phyloP scores from a whole-genome alignment of 2,329 filamentous ascomycete genomes.

The Microdochium paspali region DNA sequence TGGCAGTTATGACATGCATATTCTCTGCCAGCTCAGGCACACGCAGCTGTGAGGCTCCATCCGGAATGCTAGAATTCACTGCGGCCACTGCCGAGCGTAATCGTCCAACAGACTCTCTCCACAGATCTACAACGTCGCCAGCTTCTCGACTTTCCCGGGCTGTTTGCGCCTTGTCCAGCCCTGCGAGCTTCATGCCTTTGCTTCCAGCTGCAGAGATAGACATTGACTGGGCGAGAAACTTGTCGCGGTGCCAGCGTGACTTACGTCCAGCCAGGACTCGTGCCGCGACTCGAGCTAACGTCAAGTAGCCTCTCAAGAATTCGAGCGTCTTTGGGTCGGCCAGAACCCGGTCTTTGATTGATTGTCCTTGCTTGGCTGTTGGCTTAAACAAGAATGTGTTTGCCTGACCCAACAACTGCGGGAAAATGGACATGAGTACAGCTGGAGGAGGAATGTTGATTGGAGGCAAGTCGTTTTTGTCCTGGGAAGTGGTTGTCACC shows the following conservation, averaged over 20 bases:
- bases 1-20: conserved; percentile 59
- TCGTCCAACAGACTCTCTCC: conserved; percentile 67
- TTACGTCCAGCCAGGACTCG: conserved; percentile 78
- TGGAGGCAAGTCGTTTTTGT: conserved; percentile 45
- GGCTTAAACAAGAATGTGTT: conserved; percentile 57
- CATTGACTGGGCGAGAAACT: conserved; percentile 77
- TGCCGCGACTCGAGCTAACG: conserved; percentile 58
- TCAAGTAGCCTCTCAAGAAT: conserved; percentile 57
- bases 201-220: conserved; percentile 69
- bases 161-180: conserved; percentile 76
- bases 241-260: conserved; percentile 84
- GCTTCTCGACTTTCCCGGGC: conserved; percentile 78
- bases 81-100: conserved; percentile 64
- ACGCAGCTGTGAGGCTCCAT: conserved; percentile 27
- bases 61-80: conserved; percentile 35
- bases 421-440: conserved; percentile 68
- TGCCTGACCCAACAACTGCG: conserved; percentile 58
- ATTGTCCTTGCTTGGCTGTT: conserved; percentile 46
- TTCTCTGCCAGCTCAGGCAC: conserved; percentile 65
- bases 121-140: conserved; percentile 64
- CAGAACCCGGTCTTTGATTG: conserved; percentile 53
- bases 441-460: conserved; percentile 86
- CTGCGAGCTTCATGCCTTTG: conserved; percentile 85
- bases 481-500: conserved; percentile 4
- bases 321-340: conserved; percentile 50